Evolutionary conservation across 768 basidiomycete species (phyloP), one percentile per base, ranked within the genome.

Genomic region (Pholiota conissans): DNA sequence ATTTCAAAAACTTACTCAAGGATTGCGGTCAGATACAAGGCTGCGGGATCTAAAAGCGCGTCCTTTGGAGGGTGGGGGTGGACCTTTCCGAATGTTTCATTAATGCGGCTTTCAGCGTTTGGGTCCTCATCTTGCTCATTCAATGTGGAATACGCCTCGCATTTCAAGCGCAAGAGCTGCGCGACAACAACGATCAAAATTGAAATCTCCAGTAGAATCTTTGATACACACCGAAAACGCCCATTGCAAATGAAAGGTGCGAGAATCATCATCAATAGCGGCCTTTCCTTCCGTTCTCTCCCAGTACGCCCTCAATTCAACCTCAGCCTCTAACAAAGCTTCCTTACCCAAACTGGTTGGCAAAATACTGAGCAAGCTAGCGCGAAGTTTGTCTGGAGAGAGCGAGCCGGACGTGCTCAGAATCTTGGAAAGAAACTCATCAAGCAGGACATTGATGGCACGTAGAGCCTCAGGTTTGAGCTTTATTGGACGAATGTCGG

Each of bases 401-500:
- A 95, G 76, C 29, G 91, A 89, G 61, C 84, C 78, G 5, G 91
- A 79, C 20, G 79, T 78, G 58, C 74, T 77, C 65, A 94, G 81
- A 55, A 93, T 84, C 56, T 78, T 85, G 74, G 85, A 84, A 50
- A 95, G 78, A 58, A 94, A 82, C 73, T 95, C 93, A 74, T 95
- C 93, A 58, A 95, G 80, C 46, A 93, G 74, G 60, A 85, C 83
- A 71, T 95, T 95, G 76, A 94, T 83, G 58, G 83, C 81, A 58
- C 76, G 78, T 48, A 97, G 84, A n/a, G 91, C 89, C 52, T 93
- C 86, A 18, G 79, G 67, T 61, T 87, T 85, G 73, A 96, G 84
- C 69, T 86, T 89, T 63, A 92, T 95, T n/a, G 93, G 92, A 18
- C 95, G 87, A 55, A 95, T 84, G 65, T 98, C 95, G 58, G 91